These are phyloP conservation scores for Hericium erinaceus DNA, from an alignment of 768 basidiomycete genomes.

Conservation along the genomic window DNA sequence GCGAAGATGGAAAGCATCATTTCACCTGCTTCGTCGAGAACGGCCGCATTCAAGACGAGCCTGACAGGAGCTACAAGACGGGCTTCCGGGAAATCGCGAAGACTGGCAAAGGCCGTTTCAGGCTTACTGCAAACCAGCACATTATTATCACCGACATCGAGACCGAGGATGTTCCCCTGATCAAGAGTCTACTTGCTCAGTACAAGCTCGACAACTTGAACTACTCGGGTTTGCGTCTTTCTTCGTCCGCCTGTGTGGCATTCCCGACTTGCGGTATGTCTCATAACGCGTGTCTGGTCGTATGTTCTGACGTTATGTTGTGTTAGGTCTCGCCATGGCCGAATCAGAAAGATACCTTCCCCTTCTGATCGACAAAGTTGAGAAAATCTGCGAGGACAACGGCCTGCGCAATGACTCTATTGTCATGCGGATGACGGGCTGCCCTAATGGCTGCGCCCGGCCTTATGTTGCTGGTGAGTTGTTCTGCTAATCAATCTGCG, in stretches of 20 bases:
- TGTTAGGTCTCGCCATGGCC: neutral
- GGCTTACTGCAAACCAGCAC: conserved; percentile 94
- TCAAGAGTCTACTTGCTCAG: conserved; percentile 71
- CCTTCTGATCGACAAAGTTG: conserved; percentile 86
- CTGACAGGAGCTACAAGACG: conserved; percentile 84
- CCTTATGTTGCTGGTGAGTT: conserved; percentile 79
- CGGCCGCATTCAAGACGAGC: conserved; percentile 92
- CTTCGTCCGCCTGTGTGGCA: conserved; percentile 92
- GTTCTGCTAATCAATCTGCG: neutral
- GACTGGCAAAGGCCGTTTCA: conserved; percentile 89
- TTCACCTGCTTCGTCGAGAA: conserved; percentile 96
- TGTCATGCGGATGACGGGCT: conserved; percentile 98
- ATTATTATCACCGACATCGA: conserved; percentile 78
- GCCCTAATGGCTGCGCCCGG: conserved; percentile 88
- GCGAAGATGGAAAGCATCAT: conserved; percentile 82
- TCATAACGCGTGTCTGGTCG: neutral
- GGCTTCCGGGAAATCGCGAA: conserved; percentile 89
- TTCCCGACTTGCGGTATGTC: conserved; percentile 84
- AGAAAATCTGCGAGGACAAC: conserved; percentile 88
- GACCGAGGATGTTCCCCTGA: conserved; percentile 58
- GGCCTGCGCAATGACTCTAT: conserved; percentile 92
- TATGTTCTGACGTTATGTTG: neutral
- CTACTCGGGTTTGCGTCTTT: conserved; percentile 70
- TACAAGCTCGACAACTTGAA: conserved; percentile 87
- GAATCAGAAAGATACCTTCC: conserved; percentile 86